Evolutionary conservation across 2,329 filamentous ascomycete genomes (phyloP).

Genomic region (Alternaria panax): DNA sequence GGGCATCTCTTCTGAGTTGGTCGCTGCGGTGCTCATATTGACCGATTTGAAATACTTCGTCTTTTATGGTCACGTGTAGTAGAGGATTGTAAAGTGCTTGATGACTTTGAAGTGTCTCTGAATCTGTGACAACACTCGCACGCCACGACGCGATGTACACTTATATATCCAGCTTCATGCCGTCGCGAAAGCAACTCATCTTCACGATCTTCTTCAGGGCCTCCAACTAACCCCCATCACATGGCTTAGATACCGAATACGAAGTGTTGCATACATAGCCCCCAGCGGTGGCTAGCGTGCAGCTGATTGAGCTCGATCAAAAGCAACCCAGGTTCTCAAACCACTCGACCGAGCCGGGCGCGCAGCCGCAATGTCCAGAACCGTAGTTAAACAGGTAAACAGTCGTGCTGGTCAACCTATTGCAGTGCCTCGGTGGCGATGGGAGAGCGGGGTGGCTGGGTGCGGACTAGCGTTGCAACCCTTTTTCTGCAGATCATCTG

Average conservation of each 20-base stretch:
- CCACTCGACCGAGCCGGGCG: neutral
- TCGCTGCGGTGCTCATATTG: neutral
- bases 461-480: neutral
- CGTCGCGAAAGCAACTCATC: neutral
- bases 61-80: neutral
- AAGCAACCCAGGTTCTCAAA: neutral
- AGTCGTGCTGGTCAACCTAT: neutral
- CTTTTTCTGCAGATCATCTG: neutral
- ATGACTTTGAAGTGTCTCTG: neutral
- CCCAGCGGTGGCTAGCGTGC: neutral
- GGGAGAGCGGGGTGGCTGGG: neutral
- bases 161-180: neutral
- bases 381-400: neutral
- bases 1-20: neutral
- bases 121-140: neutral
- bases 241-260: constrained; percentile 1
- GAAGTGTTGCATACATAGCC: neutral
- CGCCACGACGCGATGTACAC: neutral
- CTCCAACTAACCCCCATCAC: constrained; percentile 1
- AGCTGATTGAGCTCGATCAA: neutral
- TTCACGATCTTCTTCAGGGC: neutral
- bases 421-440: neutral
- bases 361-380: neutral
- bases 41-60: neutral
- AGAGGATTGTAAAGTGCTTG: neutral